phyloP scores from a whole-genome alignment of 2,329 filamentous ascomycete genomes.

The Spiromastix sp. region DNA sequence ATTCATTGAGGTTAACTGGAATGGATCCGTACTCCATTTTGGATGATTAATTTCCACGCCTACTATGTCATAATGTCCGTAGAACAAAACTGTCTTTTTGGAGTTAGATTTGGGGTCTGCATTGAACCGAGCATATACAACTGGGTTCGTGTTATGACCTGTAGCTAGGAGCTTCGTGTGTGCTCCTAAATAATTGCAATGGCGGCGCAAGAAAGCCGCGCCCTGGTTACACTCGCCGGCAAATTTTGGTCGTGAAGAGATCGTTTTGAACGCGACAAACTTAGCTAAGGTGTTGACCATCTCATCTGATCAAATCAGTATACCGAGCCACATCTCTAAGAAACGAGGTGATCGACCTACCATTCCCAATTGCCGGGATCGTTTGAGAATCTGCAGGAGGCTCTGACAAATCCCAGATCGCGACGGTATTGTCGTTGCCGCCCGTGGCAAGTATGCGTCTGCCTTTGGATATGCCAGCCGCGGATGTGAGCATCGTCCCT shows the following conservation, averaged over 20 bases:
- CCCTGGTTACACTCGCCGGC: slow-evolving; percentile 87
- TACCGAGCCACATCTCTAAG: slow-evolving; percentile 5
- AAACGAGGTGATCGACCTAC: slow-evolving; percentile 21
- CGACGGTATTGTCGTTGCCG: slow-evolving; percentile 81
- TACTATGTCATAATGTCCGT: slow-evolving; percentile 97
- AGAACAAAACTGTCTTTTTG: slow-evolving; percentile 85
- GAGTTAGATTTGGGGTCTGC: slow-evolving; percentile 56
- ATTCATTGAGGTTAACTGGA: slow-evolving; percentile 77
- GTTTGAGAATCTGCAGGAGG: slow-evolving; percentile 38
- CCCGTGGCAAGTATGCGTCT: slow-evolving; percentile 87
- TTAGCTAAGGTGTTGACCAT: slow-evolving; percentile 64
- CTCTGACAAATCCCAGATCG: slow-evolving; percentile 71
- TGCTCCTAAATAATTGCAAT: slow-evolving; percentile 88
- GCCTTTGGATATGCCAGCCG: slow-evolving; percentile 57
- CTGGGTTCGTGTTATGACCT: slow-evolving; percentile 68
- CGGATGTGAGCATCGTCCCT: slow-evolving; percentile 78
- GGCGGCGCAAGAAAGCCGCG: slow-evolving; percentile 76
- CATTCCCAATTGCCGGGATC: slow-evolving; percentile 45
- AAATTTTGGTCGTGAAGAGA: slow-evolving; percentile 78
- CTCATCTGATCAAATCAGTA: slow-evolving; percentile 41
- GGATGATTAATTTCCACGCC: slow-evolving; percentile 71
- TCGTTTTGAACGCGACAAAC: slow-evolving; percentile 84
- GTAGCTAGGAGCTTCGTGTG: slow-evolving; percentile 84
- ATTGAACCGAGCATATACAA: slow-evolving; percentile 84
- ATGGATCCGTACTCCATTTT: slow-evolving; percentile 83